Conservation (phyloP, 2,329 filamentous ascomycete genomes). For the Sphaerulina vaccinii region DNA sequence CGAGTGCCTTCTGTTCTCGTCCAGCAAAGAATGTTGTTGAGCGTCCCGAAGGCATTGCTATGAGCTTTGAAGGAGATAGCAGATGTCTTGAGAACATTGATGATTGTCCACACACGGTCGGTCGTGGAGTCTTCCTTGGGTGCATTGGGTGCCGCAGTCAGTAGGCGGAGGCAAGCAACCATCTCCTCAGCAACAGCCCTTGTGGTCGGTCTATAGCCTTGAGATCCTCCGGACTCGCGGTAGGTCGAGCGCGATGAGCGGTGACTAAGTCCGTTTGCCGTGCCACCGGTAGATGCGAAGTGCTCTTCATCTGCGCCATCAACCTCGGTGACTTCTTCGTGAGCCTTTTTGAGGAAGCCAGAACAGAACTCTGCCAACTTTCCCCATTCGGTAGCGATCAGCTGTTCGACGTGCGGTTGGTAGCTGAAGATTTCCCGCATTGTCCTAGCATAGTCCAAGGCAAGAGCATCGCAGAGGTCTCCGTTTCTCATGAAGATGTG, state of each 20-base stretch:
- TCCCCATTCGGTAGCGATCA: conserved; percentile 62
- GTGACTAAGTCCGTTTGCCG: conserved; percentile 25
- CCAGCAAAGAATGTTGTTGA: conserved; percentile 69
- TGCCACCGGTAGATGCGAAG: conserved; percentile 10
- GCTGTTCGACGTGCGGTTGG: conserved; percentile 69
- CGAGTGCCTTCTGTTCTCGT: conserved; percentile 67
- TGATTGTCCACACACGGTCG: conserved; percentile 29
- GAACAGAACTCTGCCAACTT: conserved; percentile 69
- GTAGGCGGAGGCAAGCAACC: conserved; percentile 29
- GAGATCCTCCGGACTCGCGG: conserved; percentile 29
- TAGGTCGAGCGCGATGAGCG: conserved; percentile 30
- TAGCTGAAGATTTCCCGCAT: conserved; percentile 69
- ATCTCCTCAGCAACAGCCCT: conserved; percentile 36
- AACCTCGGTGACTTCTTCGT: conserved; percentile 27
- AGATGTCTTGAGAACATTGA: conserved; percentile 54
- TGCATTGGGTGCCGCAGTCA: conserved; percentile 35
- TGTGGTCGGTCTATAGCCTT: conserved; percentile 20
- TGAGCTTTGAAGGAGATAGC: conserved; percentile 44
- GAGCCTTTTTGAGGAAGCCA: conserved; percentile 50
- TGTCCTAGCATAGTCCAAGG: conserved; percentile 75
- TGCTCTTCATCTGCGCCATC: conserved; percentile 12
- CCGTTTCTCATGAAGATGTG: conserved; percentile 57
- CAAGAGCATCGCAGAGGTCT: conserved; percentile 66
- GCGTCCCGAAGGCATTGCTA: conserved; percentile 69
- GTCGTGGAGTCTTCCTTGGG: conserved; percentile 25